Evolutionary conservation across 2,329 filamentous ascomycete genomes (phyloP), one percentile per base, ranked within the genome.

Genomic region (Aspergillus fumigatus): DNA sequence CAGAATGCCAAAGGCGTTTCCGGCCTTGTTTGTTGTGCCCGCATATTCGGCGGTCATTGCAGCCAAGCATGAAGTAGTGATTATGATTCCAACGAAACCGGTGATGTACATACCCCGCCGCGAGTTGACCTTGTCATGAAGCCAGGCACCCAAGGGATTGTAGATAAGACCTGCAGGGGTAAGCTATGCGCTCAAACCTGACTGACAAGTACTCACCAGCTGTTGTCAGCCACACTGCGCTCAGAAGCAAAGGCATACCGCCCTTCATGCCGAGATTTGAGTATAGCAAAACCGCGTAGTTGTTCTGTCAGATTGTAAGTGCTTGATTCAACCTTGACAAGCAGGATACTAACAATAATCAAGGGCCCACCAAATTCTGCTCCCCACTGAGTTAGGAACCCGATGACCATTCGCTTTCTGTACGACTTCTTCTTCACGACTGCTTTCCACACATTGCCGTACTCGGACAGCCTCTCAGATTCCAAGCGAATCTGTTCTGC

Each of bases 381-480:
- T 23, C 79, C 79, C 78, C 79, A 82, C 60, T 81, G 80, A 0
- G 79, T 82, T 38, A 82, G 66, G 58, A 82, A 82, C 0, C 79
- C 79, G 45, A 82, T 79, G 1, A 75, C 70, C 77, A 82, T 80
- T 0, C 80, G 70, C 68, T 80, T 82, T 19, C 79, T 70, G 58
- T 80, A 80, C 8, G 77, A 78, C 56, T 72, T 74, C 63, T 78
- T 80, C 62, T 73, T 75, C 23, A 79, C n/a, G 0, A 79, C 71
- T 0, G 78, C 78, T 40, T 65, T 75, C 77, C 77, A 80, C 0
- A 75, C 72, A 1, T 65, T 75, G n/a, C 75, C 74, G 7, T 74
- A 71, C 0, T 65, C 65, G 27, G 72, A 67, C 25, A 80, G 68
- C 59, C 76, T 77, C 54, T 72, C 68, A 0, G 72, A 70, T 56